Base-by-base conservation (phyloP, 768 basidiomycete genomes). In the Suillus variegatus region DNA sequence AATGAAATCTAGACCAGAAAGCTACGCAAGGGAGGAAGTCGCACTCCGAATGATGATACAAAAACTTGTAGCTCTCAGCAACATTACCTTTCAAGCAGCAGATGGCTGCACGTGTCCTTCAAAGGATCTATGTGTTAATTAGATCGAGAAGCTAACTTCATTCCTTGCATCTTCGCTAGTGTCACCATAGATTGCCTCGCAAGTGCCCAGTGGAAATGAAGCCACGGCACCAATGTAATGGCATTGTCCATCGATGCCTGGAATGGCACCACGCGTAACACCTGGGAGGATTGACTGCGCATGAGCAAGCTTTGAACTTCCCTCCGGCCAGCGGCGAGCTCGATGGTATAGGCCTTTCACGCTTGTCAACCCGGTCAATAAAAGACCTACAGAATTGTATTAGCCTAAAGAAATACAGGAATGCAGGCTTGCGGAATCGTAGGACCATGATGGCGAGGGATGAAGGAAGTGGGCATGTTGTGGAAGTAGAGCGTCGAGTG, bases 141-240 rank as follows among this genome's bases (percentile, higher is more conserved):
- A 97, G 66, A 98, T 91, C 16, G 88, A 93, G 82, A 99, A 99
- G 69, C 93, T 88, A 69, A 99, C 93, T 86, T 99, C 97, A 71
- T 97, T 96, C 40, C 94, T 94, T 22, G 87, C 86, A 73, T 99
- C 97, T 70, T 92, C 86, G 4, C 82, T 74, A n/a, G 80, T 70
- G 64, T 92, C 92, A 14, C 96, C 95, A 72, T 96, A 47, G 4
- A 90, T 74, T 25, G 88, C 79, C 62, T 90, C 85, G 22, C 72
- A 69, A 60, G 78, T 78, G 49, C 71, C 60, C 1, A 74, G 64
- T 22, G 80, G 40, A 13, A 74, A 64, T 16, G 73, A 57, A 14
- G 68, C 61, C 6, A 67, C 62, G 12, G 64, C 47, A 60, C 62
- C 32, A 32, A 32, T 32, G 32, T 32, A 72, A 76, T 72, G 68